Evolutionary conservation across 2,329 filamentous ascomycete genomes (phyloP).

Genomic region (Claviceps monticola): DNA sequence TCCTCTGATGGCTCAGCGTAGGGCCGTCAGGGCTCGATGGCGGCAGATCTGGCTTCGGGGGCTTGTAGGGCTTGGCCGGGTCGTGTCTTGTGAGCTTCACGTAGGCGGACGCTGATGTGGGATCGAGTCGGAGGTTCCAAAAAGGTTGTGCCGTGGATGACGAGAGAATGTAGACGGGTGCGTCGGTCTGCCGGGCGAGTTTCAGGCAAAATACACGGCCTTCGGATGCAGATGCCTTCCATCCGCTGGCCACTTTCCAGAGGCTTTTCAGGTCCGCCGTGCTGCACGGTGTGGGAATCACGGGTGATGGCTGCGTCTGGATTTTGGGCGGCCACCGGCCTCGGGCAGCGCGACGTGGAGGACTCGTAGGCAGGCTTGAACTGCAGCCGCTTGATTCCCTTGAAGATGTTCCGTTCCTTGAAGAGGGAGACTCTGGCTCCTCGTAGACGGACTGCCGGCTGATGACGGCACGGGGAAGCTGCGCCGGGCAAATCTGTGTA

Average conservation of each 20-base stretch:
- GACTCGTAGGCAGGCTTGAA: slow-evolving; percentile 7
- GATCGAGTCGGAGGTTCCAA: slow-evolving; percentile 51
- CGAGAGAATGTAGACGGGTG: slow-evolving; percentile 53
- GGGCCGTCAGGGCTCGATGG: slow-evolving; percentile 9
- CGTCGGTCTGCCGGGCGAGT: slow-evolving; percentile 40
- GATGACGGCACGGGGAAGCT: slow-evolving; percentile 50
- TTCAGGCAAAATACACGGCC: slow-evolving; percentile 46
- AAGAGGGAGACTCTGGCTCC: slow-evolving; percentile 6
- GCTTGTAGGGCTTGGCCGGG: slow-evolving; percentile 42
- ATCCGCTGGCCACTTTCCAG: slow-evolving; percentile 59
- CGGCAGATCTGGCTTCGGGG: slow-evolving; percentile 16
- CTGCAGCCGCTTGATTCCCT: too few relatives aligned
- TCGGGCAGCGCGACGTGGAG: slow-evolving; percentile 9
- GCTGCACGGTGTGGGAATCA: slow-evolving; percentile 36
- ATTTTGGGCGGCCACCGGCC: slow-evolving; percentile 17
- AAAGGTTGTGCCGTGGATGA: slow-evolving; percentile 45
- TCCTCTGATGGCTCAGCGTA: background rate
- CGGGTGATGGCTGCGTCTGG: slow-evolving; percentile 25
- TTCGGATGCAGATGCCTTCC: slow-evolving; percentile 46
- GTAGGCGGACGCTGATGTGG: slow-evolving; percentile 48
- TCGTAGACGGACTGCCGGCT: slow-evolving; percentile 47
- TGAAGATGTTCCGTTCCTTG: too few relatives aligned
- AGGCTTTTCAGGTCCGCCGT: slow-evolving; percentile 49
- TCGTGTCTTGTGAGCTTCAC: slow-evolving; percentile 46
- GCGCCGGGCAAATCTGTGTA: slow-evolving; percentile 47